Evolutionary conservation across 495 filamentous ascomycete genomes (phyloP).

Genomic region (Hypoxylon trugodes): DNA sequence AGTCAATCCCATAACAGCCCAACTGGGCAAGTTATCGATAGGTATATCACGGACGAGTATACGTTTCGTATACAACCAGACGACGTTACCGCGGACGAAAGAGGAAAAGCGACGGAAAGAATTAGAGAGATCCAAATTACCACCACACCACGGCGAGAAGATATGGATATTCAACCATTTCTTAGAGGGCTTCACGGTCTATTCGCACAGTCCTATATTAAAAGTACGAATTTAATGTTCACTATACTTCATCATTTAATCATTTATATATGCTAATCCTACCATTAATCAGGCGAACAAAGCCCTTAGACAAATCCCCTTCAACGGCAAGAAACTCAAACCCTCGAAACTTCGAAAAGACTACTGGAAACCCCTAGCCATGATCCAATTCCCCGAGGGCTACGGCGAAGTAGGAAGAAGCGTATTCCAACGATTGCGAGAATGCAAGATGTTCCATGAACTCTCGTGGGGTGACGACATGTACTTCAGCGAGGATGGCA

Average conservation of each 20-base stretch:
- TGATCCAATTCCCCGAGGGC: constrained; percentile 72
- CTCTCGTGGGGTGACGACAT: constrained; percentile 64
- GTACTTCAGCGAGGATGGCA: constrained; percentile 58
- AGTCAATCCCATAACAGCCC: constrained; percentile 34
- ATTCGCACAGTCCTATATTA: constrained; percentile 74
- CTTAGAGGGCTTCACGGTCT: constrained; percentile 81
- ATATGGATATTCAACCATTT: constrained; percentile 88
- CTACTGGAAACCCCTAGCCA: constrained; percentile 84
- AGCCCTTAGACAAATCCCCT: constrained; percentile 78
- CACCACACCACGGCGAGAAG: constrained; percentile 66
- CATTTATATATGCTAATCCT: neutral
- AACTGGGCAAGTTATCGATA: constrained; percentile 37
- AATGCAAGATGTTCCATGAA: constrained; percentile 78
- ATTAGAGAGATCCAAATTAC: neutral
- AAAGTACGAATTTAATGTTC: constrained; percentile 61
- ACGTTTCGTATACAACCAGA: constrained; percentile 30
- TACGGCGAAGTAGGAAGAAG: constrained; percentile 68
- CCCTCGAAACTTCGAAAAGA: constrained; percentile 85
- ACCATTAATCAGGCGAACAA: constrained; percentile 10
- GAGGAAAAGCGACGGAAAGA: constrained; percentile 3
- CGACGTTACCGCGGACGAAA: neutral
- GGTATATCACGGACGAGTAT: constrained; percentile 32
- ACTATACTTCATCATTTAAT: neutral
- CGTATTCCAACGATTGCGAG: constrained; percentile 81
- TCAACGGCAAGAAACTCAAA: constrained; percentile 88